These are phyloP conservation scores for Cytospora chrysosperma DNA, from an alignment of 2,329 filamentous ascomycete species.

Conservation along the genomic window DNA sequence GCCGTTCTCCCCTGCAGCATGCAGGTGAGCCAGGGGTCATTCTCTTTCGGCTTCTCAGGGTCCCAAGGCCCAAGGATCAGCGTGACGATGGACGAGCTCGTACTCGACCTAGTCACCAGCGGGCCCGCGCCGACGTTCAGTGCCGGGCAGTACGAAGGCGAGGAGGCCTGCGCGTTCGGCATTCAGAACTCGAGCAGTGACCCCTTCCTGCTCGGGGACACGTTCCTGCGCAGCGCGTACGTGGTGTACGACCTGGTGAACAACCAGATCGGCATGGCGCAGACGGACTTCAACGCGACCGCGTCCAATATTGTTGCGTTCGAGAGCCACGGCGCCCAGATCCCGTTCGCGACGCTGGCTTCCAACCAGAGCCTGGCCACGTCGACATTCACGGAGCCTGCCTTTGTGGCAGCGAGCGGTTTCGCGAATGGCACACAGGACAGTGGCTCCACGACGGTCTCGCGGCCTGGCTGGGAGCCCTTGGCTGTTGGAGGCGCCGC, in stretches of 20 bases:
- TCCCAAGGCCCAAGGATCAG: constrained; percentile 48
- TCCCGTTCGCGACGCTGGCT: constrained; percentile 49
- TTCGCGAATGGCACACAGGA: constrained; percentile 32
- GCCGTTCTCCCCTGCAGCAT: constrained; percentile 53
- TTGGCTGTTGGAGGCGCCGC: constrained; percentile 24
- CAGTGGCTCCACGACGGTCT: constrained; percentile 25
- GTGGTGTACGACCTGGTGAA: constrained; percentile 60
- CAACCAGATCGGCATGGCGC: constrained; percentile 54
- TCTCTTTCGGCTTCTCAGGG: constrained; percentile 55
- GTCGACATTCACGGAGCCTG: constrained; percentile 32
- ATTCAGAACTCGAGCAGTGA: constrained; percentile 49
- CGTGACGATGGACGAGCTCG: constrained; percentile 55
- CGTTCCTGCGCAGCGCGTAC: constrained; percentile 59
- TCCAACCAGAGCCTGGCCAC: constrained; percentile 39
- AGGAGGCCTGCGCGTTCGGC: constrained; percentile 54
- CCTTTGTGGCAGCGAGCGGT: constrained; percentile 37
- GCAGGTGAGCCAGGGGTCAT: constrained; percentile 44
- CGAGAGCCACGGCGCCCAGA: constrained; percentile 46
- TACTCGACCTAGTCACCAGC: constrained; percentile 45
- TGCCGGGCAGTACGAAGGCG: constrained; percentile 43
- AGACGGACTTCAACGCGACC: constrained; percentile 56
- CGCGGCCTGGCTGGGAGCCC: constrained; percentile 28
- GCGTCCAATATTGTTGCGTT: constrained; percentile 51
- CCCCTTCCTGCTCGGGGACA: constrained; percentile 54
- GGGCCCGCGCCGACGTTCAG: constrained; percentile 36